Evolutionary conservation across 2,329 filamentous ascomycete genomes (phyloP).

Genomic region (Colletotrichum falcatum): DNA sequence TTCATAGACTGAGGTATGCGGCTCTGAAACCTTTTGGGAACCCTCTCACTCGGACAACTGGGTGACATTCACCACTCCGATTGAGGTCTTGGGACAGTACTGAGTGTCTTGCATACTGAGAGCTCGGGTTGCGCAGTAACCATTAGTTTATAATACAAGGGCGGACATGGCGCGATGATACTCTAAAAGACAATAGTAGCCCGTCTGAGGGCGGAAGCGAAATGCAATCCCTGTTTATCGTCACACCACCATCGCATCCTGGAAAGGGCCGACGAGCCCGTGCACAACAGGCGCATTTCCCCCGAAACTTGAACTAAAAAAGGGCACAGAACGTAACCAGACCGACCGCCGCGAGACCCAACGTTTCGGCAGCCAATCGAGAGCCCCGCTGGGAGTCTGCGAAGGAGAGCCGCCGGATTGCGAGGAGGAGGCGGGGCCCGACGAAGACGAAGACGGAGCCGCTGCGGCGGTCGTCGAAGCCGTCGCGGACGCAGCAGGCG

Average conservation of each 20-base stretch:
- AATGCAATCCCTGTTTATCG: not conserved
- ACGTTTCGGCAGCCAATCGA: not conserved
- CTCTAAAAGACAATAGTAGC: not conserved
- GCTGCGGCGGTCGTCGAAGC: not conserved
- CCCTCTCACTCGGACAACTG: slow-evolving; percentile 23
- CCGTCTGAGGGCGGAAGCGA: not conserved
- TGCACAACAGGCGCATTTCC: not conserved
- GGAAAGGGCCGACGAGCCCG: not conserved
- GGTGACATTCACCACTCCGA: slow-evolving; percentile 49
- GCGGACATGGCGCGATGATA: not conserved
- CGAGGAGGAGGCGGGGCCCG: not conserved
- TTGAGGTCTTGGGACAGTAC: slow-evolving; percentile 46
- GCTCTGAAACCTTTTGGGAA: slow-evolving; percentile 31
- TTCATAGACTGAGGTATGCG: slow-evolving; percentile 27
- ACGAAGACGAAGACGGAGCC: not conserved
- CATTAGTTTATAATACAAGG: not conserved
- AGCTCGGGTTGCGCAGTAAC: not conserved
- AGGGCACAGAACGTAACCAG: not conserved
- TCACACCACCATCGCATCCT: not conserved
- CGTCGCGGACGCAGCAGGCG: not conserved
- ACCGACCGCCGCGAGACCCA: not conserved
- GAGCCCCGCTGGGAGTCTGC: not conserved
- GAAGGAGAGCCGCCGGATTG: not conserved
- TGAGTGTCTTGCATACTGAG: not conserved
- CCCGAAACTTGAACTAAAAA: not conserved